phyloP scores from a whole-genome alignment of 805 yeast genomes.

The Brettanomyces nanus region DNA sequence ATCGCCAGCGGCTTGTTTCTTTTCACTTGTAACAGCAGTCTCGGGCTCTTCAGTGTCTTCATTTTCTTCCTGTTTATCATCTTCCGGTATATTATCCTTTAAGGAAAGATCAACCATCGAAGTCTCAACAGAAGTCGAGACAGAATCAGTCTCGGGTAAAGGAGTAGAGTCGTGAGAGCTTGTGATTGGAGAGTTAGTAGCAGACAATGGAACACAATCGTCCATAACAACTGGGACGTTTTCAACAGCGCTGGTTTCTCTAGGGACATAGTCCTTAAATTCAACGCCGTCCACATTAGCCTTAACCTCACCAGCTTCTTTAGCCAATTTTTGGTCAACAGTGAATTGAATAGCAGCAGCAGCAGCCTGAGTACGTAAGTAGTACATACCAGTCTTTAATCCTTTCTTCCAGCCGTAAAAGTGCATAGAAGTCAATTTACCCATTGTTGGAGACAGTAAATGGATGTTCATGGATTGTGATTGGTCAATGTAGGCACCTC shows the following conservation, averaged over 20 bases:
- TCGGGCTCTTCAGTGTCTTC: constrained; percentile 4
- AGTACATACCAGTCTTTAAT: constrained; percentile 98
- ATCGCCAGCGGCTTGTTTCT: constrained; percentile 18
- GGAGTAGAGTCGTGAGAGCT: constrained; percentile 35
- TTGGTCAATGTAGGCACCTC: constrained; percentile 75
- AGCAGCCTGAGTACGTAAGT: constrained; percentile 96
- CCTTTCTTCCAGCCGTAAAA: constrained; percentile 99
- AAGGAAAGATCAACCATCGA: constrained; percentile 39
- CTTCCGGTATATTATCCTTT: constrained; percentile 13
- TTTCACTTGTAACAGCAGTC: constrained; percentile 12
- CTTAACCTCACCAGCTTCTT: constrained; percentile 19
- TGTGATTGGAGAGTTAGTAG: constrained; percentile 3
- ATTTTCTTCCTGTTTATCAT: constrained; percentile 2
- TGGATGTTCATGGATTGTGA: constrained; percentile 92
- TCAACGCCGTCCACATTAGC: constrained; percentile 20
- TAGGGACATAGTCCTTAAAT: constrained; percentile 27
- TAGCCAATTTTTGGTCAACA: constrained; percentile 43
- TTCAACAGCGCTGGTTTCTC: constrained; percentile 20
- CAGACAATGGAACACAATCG: no score
- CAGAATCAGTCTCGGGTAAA: constrained; percentile 37
- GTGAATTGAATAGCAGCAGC: constrained; percentile 96
- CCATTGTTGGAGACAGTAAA: constrained; percentile 91
- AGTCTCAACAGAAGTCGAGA: constrained; percentile 32
- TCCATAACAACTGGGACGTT: constrained; percentile 19
- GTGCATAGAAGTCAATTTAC: constrained; percentile 95